A percentile compares a stretch with the other conserved stretches of the same genome.
These are phyloP conservation scores for Entomortierella beljakovae DNA, from an alignment of 192 early-diverging fungal species.

Conservation along the genomic window DNA sequence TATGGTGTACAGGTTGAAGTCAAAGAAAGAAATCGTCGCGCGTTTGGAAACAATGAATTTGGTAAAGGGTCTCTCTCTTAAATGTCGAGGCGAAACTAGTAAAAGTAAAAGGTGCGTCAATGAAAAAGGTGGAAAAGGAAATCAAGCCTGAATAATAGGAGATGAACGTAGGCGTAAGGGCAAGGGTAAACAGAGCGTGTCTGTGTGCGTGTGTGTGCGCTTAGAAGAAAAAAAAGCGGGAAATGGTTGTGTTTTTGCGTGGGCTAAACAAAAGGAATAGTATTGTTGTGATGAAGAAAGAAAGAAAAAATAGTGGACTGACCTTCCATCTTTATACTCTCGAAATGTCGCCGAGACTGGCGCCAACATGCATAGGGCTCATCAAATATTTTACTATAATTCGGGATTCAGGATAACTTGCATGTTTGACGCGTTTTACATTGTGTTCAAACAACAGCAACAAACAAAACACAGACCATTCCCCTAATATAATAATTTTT, in stretches of 20 bases:
- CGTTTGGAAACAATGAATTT: not conserved
- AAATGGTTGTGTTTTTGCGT: not conserved
- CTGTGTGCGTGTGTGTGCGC: constrained; percentile 8
- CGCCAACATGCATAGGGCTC: not conserved
- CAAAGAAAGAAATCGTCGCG: not conserved
- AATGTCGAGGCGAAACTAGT: too few relatives aligned
- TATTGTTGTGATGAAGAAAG: too few relatives aligned
- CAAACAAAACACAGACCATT: not conserved
- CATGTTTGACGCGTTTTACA: constrained; percentile 19
- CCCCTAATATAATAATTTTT: too few relatives aligned
- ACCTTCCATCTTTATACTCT: not conserved
- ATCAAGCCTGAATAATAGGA: too few relatives aligned
- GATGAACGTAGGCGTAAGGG: not conserved
- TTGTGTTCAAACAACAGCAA: too few relatives aligned
- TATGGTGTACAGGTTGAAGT: not conserved
- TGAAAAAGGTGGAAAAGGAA: not conserved
- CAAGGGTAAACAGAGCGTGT: not conserved
- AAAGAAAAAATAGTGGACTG: constrained; percentile 3
- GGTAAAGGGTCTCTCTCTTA: not conserved
- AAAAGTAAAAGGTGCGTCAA: not conserved
- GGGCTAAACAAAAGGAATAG: constrained; percentile 4
- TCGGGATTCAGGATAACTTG: not conserved
- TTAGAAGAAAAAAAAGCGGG: not conserved
- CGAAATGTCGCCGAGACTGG: not conserved
- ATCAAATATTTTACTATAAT: too few relatives aligned